phyloP scores from a whole-genome alignment of 345 rosid species.

The Salix arbutifolia region DNA sequence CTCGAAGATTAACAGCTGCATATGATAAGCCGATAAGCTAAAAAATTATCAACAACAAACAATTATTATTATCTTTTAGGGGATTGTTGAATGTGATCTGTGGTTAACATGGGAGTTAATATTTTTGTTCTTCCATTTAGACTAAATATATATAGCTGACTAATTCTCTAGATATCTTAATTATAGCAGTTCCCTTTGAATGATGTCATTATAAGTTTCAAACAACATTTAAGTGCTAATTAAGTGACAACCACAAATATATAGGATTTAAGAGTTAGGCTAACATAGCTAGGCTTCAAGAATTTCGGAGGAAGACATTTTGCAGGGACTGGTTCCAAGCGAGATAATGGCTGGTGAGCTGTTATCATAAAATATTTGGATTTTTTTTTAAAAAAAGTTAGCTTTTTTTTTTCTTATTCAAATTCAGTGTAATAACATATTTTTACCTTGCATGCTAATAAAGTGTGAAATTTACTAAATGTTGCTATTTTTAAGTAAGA shows the following conservation, averaged over 20 bases:
- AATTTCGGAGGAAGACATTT: background rate
- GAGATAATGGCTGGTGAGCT: background rate
- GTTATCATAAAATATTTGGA: background rate
- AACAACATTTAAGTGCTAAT: too few species aligned
- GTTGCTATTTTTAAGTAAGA: too few species aligned
- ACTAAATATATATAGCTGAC: background rate
- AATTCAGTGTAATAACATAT: too few species aligned
- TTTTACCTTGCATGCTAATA: too few species aligned
- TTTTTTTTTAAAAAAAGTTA: too few species aligned
- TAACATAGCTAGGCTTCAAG: background rate
- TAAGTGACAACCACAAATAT: too few species aligned
- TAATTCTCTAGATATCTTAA: background rate
- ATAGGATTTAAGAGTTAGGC: background rate
- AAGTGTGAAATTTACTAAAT: too few species aligned
- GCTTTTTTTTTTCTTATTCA: too few species aligned
- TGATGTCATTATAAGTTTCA: background rate
- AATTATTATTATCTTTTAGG: background rate
- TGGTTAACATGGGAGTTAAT: background rate
- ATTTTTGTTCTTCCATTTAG: background rate
- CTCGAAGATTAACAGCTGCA: background rate
- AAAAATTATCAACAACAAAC: too few species aligned
- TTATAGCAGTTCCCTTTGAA: background rate
- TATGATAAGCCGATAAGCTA: background rate
- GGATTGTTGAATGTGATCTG: background rate
- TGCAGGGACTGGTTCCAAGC: background rate